Conservation (phyloP, 371 early-diverging fungal genomes). For the Apophysomyces ossiformis region DNA sequence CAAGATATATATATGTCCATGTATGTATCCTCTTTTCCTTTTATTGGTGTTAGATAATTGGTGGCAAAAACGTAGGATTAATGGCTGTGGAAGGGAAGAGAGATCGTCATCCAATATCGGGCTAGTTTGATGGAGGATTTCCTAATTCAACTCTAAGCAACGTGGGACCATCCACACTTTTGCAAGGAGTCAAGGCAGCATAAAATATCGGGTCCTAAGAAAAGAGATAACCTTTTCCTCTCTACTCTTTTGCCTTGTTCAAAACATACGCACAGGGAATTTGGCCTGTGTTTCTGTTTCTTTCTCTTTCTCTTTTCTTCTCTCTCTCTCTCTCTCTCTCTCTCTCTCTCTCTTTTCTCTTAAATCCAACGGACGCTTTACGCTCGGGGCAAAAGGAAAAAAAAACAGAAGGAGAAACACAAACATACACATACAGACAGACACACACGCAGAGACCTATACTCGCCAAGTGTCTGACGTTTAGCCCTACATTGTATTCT, state of each 20-base stretch:
- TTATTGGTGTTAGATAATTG: not conserved
- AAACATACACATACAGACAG: no score
- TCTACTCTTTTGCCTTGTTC: no score
- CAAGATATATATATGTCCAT: no score
- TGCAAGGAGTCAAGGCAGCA: slow-evolving; percentile 8
- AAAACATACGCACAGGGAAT: no score
- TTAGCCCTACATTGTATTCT: not conserved
- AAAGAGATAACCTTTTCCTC: not conserved
- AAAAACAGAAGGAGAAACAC: no score
- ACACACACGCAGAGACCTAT: no score
- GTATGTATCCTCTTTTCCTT: not conserved
- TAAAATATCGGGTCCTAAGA: slow-evolving; percentile 1
- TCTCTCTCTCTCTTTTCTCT: slow-evolving; percentile 11
- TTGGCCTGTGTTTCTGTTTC: no score
- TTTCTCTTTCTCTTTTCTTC: not conserved
- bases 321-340: slow-evolving; percentile 11
- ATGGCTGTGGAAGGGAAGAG: not conserved
- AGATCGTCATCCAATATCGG: slow-evolving; percentile 1
- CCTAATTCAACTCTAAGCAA: slow-evolving; percentile 1
- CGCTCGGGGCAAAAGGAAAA: not conserved
- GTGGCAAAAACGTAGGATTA: no score
- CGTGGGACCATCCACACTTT: not conserved
- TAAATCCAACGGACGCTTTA: not conserved
- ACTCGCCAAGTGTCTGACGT: no score
- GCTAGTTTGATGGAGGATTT: not conserved